Evolutionary conservation across 2,329 filamentous ascomycete genomes (phyloP), one percentile per base, ranked within the genome.

Genomic region (Fusarium sp.): DNA sequence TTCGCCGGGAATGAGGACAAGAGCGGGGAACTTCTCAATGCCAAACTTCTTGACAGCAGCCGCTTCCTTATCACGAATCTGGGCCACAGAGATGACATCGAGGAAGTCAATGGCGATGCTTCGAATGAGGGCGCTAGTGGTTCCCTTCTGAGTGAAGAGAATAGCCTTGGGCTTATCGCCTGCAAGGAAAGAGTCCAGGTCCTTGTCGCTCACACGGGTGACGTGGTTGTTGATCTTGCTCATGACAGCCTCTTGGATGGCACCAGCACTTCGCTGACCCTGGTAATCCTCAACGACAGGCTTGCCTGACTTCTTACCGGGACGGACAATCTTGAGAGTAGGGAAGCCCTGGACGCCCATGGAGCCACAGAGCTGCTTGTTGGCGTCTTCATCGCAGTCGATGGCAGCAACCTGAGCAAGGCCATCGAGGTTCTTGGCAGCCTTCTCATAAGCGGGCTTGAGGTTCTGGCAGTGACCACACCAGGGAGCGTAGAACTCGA

Each of bases 391-490:
- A 76, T 99, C 95, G 80, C 96, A 99, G 81, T 99, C 92, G 70
- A 99, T 85, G 58, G 97, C 96, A 49, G 93, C 96, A 43, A 99
- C 95, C 76, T 97, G 97, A 75, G 94, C 96, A 16, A 98, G 86
- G 16, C 96, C 96, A n/a, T 91, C 88, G 62, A 99, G 90, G 75
- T 90, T 93, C 76, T 91, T 92, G 74, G 96, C 96, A 3, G 91
- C 94, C 81, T 97, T 97, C 81, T 98, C 95, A 82, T 96, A 99
- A 45, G 93, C 93, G 5, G 94, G 95, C 82, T 98, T 94, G 76
- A 99, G 91, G 82, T 92, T 98, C 82, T 97, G 88, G 84, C 96
- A 99, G 82, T 98, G 96, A 43, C 95, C 96, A 77, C 96, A 98
- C 95, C 95, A 98, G 25, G 95, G 95, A 11, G 95, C 95, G 77